Base-by-base conservation (phyloP, 2,329 filamentous ascomycete species). In the Claviceps spartinae region DNA sequence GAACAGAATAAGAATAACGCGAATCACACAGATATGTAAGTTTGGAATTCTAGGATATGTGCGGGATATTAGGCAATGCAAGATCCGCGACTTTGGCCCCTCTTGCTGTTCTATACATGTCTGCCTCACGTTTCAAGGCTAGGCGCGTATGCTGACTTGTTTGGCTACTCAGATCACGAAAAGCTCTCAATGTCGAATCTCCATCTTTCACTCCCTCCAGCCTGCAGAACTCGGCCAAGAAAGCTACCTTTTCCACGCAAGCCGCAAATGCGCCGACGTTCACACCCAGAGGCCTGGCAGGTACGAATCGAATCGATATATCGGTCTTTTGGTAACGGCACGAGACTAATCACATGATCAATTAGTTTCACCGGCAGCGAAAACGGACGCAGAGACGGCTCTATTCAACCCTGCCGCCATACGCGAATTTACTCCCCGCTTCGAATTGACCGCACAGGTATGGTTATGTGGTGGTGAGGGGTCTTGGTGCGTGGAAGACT, bases 141-240 rank as follows among this genome's bases (percentile, higher is more conserved):
- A 24, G 22, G 50, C 51, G 44, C 51, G 24, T 37, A 34, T 30
- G 36, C 36, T 52, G 20, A 54, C 42, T 36, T 45, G n/a, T 16
- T 34, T 36, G 42, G 30, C n/a, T 24, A 36, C 44, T 54, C 54
- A 76, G 74, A 54, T 63, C 72, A 24, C 88, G 88, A 68, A 93
- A 89, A 67, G 75, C 85, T 30, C 76, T 98, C 59, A 98, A 95
- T 67, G 93, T 95, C 63, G 93, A 97, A 62, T 97, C 93, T 8
- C 91, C 93, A 13, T 88, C 91, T 47, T 98, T 98, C 66, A 96
- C 88, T 0, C 91, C 91, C 5, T 72, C 79, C 14, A 71, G 66
- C 54, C 60, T 69, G 54, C 53, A 56, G 9, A 58, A 76, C 24
- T 68, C 71, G 1, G 63, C 70, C 24, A 88, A 88, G 67, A 85